Conservation (phyloP, 2,329 filamentous ascomycete species). For the Cladosporium velox region DNA sequence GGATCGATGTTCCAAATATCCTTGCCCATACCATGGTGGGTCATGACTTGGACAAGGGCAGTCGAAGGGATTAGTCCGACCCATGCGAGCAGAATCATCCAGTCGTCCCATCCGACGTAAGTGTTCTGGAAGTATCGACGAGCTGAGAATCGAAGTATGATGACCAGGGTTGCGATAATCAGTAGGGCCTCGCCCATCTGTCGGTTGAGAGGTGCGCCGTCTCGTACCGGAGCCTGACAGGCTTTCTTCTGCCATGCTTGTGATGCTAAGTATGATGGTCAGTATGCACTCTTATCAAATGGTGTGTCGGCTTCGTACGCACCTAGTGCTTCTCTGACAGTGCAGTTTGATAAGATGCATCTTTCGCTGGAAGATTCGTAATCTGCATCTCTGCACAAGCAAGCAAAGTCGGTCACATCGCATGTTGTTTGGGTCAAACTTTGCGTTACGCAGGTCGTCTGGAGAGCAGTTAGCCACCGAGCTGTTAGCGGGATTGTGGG, state of each 20-base stretch:
- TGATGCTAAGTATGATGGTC: neutral
- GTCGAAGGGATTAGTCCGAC: neutral
- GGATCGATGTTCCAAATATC: neutral
- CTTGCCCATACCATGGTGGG: neutral
- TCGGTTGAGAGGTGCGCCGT: neutral
- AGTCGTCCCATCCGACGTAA: conserved; percentile 21
- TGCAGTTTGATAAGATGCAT: neutral
- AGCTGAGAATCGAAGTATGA: neutral
- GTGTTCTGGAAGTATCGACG: neutral
- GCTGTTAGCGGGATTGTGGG: neutral
- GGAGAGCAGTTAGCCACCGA: neutral
- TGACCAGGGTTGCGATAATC: neutral
- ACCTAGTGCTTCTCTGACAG: neutral
- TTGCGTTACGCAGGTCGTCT: neutral
- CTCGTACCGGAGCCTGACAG: neutral
- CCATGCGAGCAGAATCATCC: neutral
- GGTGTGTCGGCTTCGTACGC: neutral
- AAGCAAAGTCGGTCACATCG: neutral
- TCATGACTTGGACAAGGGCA: neutral
- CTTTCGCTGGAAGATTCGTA: neutral
- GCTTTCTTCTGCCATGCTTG: conserved; percentile 12
- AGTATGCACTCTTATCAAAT: neutral
- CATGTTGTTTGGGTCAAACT: neutral
- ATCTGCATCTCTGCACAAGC: neutral
- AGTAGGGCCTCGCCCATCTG: neutral